Evolutionary conservation across 176 grass and related monocot species (phyloP).

Genomic region (Saccharum spontaneum): DNA sequence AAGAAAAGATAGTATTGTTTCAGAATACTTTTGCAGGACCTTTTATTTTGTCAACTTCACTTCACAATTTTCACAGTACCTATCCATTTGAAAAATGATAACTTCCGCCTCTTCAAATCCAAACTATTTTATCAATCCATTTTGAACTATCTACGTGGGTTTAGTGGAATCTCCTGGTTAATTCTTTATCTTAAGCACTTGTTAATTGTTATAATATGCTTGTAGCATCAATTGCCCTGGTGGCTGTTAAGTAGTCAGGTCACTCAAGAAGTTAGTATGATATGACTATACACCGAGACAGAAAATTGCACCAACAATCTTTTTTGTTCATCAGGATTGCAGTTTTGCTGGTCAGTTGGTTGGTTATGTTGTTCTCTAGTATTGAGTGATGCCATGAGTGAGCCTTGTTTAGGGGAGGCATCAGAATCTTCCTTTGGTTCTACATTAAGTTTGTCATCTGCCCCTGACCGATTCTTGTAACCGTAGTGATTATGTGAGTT

Average conservation of each 20-base stretch:
- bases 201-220: neutral
- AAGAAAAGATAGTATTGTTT: neutral
- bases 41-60: neutral
- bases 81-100: neutral
- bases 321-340: neutral
- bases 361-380: neutral
- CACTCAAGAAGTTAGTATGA: neutral
- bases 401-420: neutral
- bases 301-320: neutral
- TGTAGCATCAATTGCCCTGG: neutral
- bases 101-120: neutral
- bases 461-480: neutral
- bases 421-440: neutral
- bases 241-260: neutral
- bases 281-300: neutral
- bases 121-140: neutral
- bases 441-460: neutral
- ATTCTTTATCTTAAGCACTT: neutral
- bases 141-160: conserved; percentile 14
- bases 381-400: neutral
- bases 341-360: neutral
- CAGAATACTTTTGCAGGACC: neutral
- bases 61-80: neutral
- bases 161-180: neutral
- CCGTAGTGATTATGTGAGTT: neutral